A percentile compares a stretch with the other conserved stretches of the same genome.
Evolutionary conservation across 2,329 filamentous ascomycete species (phyloP).

Genomic region (Trichophyton rubrum): DNA sequence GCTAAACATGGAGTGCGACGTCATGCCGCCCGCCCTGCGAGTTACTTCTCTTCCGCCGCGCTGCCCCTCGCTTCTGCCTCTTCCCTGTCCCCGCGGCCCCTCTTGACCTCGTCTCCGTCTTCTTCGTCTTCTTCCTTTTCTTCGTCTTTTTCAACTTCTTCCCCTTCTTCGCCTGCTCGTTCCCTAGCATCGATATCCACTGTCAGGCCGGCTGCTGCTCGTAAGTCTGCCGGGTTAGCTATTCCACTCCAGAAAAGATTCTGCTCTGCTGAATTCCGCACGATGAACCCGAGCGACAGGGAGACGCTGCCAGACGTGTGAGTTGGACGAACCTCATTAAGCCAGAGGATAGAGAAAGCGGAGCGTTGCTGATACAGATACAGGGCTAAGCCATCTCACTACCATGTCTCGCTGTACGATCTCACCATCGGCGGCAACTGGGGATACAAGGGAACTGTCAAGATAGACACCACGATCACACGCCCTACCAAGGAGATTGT

Average conservation of each 20-base stretch:
- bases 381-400: conserved; percentile 72
- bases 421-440: conserved; percentile 60
- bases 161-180: conserved; percentile 13
- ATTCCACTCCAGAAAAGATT: conserved; percentile 18
- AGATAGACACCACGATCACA: conserved; percentile 62
- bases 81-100: conserved; percentile 5
- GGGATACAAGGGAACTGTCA: conserved; percentile 75
- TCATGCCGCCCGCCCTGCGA: neutral
- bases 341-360: neutral
- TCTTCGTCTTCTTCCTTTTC: neutral
- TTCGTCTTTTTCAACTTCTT: conserved; percentile 11
- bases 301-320: conserved; percentile 36
- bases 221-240: conserved; percentile 12
- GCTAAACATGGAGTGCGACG: conserved; percentile 1
- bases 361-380: neutral
- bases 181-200: conserved; percentile 9
- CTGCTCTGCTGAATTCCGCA: conserved; percentile 31
- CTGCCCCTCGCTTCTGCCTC: neutral
- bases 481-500: conserved; percentile 63
- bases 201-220: conserved; percentile 10
- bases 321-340: conserved; percentile 14
- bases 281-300: conserved; percentile 34
- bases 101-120: conserved; percentile 4
- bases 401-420: conserved; percentile 67
- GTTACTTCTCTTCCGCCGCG: neutral